Conservation (phyloP, 257 asterid genomes). For the Plantago ovata region DNA sequence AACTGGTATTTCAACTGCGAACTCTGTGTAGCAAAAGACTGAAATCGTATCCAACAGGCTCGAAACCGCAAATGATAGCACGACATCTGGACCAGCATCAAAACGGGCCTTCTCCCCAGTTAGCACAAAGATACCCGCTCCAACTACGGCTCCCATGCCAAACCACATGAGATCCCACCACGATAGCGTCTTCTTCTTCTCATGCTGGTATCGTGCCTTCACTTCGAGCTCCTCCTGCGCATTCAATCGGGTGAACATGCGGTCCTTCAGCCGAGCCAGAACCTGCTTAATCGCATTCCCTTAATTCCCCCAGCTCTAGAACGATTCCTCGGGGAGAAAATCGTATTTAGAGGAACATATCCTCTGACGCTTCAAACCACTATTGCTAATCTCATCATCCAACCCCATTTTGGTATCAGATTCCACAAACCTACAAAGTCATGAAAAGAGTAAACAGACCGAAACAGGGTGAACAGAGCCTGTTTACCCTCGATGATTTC, state of each 20-base stretch:
- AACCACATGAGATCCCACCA: slow-evolving; percentile 80
- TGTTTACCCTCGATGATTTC: too few species aligned
- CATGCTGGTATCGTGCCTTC: slow-evolving; percentile 42
- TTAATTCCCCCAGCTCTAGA: slow-evolving; percentile 53
- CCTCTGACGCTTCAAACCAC: slow-evolving; percentile 28
- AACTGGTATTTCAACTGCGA: slow-evolving; percentile 60
- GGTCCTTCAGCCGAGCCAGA: slow-evolving; percentile 44
- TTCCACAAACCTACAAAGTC: too few species aligned
- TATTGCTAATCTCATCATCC: slow-evolving; percentile 13
- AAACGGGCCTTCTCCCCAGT: slow-evolving; percentile 49
- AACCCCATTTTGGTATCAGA: slow-evolving; percentile 23
- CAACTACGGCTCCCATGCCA: slow-evolving; percentile 70
- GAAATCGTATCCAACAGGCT: slow-evolving; percentile 57
- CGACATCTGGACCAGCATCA: slow-evolving; percentile 60
- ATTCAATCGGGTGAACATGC: slow-evolving; percentile 45
- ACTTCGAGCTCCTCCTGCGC: slow-evolving; percentile 44
- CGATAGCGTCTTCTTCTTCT: slow-evolving; percentile 52
- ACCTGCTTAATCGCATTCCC: slow-evolving; percentile 40
- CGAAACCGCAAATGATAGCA: slow-evolving; percentile 50
- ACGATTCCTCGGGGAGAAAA: slow-evolving; percentile 74
- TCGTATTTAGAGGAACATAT: slow-evolving; percentile 46
- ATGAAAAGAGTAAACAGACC: too few species aligned
- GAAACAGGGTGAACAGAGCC: too few species aligned
- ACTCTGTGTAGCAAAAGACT: slow-evolving; percentile 62
- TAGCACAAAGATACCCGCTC: slow-evolving; percentile 66